These are phyloP conservation scores for Fraxinus americana DNA, from an alignment of 257 asterid genomes.

Conservation along the genomic window DNA sequence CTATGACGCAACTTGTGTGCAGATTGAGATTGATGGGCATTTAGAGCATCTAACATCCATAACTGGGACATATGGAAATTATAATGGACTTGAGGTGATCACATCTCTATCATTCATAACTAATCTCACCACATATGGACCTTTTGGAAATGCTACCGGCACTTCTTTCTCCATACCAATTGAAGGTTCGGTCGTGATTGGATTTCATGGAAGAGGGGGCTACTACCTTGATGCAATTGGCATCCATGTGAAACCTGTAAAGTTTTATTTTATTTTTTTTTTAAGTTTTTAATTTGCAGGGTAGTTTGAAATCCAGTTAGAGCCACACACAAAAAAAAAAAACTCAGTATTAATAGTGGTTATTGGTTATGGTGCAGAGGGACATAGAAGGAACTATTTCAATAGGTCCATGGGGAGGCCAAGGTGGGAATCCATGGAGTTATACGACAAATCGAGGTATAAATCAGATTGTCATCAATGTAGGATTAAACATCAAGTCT, in stretches of 20 bases:
- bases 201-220: slow-evolving; percentile 14
- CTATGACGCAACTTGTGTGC: neutral
- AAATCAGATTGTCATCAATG: neutral
- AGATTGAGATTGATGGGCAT: neutral
- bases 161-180: slow-evolving; percentile 4
- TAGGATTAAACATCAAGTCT: neutral
- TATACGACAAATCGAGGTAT: neutral
- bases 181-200: neutral
- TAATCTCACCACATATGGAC: slow-evolving; percentile 1
- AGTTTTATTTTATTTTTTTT: neutral
- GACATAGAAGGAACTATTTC: neutral
- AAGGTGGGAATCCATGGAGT: neutral
- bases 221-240: slow-evolving; percentile 17
- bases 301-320: neutral
- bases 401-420: neutral
- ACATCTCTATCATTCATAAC: slow-evolving; percentile 4
- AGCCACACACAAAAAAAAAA: too few relatives aligned
- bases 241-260: slow-evolving; percentile 2
- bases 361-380: neutral
- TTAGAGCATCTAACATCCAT: neutral
- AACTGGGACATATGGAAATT: neutral
- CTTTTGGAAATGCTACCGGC: neutral
- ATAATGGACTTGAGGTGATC: neutral
- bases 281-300: too few relatives aligned
- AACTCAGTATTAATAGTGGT: too few relatives aligned